These are phyloP conservation scores for Mycena chlorophos DNA, from an alignment of 768 basidiomycete species.

Conservation along the genomic window DNA sequence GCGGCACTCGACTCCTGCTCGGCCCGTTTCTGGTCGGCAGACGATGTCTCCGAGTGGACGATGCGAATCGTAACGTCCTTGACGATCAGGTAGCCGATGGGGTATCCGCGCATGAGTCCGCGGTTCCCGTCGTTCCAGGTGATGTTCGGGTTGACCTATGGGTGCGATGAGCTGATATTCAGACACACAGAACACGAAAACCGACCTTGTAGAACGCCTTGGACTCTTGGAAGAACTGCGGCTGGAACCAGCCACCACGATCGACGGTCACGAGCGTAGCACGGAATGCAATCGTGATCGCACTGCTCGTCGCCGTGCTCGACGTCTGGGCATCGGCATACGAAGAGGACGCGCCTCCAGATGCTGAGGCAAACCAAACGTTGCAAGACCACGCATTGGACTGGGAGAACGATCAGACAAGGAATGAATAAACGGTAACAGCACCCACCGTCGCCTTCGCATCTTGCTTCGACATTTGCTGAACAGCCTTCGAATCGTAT, in stretches of 20 bases:
- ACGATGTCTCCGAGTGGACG: not conserved
- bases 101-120: conserved; percentile 10
- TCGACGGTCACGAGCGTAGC: conserved; percentile 25
- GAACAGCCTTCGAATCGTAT: not conserved
- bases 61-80: conserved; percentile 16
- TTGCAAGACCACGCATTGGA: not conserved
- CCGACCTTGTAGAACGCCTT: conserved; percentile 19
- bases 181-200: not conserved
- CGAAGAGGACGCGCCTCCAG: not conserved
- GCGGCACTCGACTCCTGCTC: not conserved
- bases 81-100: conserved; percentile 9
- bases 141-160: conserved; percentile 14
- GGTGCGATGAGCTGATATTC: not conserved
- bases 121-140: conserved; percentile 6
- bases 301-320: not conserved
- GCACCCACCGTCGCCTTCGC: not conserved
- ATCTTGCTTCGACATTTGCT: not conserved
- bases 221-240: conserved; percentile 24
- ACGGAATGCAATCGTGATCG: conserved; percentile 17
- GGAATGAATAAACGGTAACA: not conserved
- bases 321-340: not conserved
- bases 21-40: not conserved
- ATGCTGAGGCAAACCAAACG: conserved; percentile 12
- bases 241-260: conserved; percentile 26
- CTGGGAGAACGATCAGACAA: not conserved